Evolutionary conservation across 139 green algal genomes (phyloP).

Genomic region (Tetraselmis chui): DNA sequence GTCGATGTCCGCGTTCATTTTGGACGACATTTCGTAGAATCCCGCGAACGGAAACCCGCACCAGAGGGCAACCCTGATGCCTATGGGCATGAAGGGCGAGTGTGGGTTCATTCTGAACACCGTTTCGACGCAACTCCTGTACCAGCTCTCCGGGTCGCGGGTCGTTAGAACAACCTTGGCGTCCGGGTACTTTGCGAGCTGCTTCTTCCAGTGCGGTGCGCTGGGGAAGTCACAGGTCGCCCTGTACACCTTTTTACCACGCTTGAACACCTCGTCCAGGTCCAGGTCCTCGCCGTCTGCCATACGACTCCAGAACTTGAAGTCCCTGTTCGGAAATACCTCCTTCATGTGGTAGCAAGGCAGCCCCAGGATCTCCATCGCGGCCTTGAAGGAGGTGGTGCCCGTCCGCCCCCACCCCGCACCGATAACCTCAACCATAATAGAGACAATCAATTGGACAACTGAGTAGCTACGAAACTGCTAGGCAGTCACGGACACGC

Average conservation of each 20-base stretch:
- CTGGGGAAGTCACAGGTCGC: constrained; percentile 16
- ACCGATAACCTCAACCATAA: constrained; percentile 10
- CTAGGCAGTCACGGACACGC: no score
- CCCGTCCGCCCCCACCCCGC: constrained; percentile 11
- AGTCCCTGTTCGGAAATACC: background rate
- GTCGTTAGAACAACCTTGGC: background rate
- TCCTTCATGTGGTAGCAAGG: constrained; percentile 4
- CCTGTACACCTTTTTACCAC: no score
- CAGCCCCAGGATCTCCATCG: background rate
- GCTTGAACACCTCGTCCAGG: background rate
- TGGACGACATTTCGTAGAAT: no score
- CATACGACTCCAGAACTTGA: no score
- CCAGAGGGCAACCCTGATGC: no score
- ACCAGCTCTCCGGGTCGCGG: constrained; percentile 1
- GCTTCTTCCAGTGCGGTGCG: background rate
- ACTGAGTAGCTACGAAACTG: no score
- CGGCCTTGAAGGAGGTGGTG: constrained; percentile 8
- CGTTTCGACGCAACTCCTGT: background rate
- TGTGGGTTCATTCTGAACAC: no score
- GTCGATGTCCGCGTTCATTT: no score
- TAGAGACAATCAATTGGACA: no score
- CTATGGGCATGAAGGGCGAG: no score
- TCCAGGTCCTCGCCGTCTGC: background rate
- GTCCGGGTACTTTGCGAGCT: no score
- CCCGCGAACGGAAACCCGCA: no score